A percentile compares a stretch with the other conserved stretches of the same genome.
Evolutionary conservation across 495 filamentous ascomycete genomes (phyloP).

Genomic region (Xylaria telfairii): DNA sequence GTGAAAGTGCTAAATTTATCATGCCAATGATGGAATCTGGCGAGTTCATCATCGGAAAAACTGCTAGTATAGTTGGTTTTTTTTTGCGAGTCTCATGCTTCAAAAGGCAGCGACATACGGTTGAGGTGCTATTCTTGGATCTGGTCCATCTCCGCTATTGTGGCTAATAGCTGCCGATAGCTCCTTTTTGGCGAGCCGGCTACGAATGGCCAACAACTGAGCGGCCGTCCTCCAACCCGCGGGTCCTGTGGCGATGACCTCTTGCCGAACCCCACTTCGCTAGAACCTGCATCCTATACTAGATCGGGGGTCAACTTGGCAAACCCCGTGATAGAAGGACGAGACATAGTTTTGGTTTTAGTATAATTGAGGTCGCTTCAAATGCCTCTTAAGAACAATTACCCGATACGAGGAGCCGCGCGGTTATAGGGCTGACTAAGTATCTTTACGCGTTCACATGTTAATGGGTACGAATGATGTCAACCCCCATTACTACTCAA

Average conservation of each 20-base stretch:
- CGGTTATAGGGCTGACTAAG: background rate
- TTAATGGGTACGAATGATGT: background rate
- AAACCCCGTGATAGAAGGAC: background rate
- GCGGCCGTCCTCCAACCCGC: background rate
- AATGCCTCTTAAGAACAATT: background rate
- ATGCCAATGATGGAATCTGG: background rate
- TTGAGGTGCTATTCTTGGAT: slow-evolving; percentile 19
- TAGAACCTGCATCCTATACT: background rate
- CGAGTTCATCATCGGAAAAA: background rate
- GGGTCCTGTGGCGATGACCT: slow-evolving; percentile 10
- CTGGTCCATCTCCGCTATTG: slow-evolving; percentile 3
- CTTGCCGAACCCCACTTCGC: slow-evolving; percentile 7
- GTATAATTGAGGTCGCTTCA: background rate
- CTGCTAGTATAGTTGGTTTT: background rate
- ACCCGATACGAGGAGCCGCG: background rate
- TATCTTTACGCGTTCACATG: background rate
- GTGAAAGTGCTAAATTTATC: background rate
- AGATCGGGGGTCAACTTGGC: background rate
- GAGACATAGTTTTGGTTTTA: background rate
- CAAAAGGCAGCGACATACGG: background rate
- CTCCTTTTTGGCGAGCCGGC: background rate
- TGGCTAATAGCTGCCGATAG: slow-evolving; percentile 9
- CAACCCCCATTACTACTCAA: background rate
- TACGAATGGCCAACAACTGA: background rate
- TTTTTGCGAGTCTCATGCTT: background rate